phyloP scores from a whole-genome alignment of 108 stramenopile species.

The Nitzschia sp. region DNA sequence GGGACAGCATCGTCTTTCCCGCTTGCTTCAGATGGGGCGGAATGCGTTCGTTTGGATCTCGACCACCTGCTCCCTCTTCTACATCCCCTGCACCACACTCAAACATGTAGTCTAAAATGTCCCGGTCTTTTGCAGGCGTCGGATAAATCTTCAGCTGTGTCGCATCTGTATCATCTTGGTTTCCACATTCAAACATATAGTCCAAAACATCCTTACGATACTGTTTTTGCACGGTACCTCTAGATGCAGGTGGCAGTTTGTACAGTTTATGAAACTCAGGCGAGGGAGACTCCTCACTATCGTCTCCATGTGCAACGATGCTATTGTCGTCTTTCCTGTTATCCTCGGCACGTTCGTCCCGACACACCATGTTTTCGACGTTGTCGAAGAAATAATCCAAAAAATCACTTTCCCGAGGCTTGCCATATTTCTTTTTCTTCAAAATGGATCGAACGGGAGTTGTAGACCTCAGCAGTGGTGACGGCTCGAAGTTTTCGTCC shows the following conservation, averaged over 20 bases:
- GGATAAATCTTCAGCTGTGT: background rate
- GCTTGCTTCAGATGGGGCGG: background rate
- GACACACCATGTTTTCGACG: slow-evolving; percentile 10
- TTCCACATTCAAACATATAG: slow-evolving; percentile 1
- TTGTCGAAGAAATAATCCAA: slow-evolving; percentile 14
- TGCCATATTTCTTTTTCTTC: background rate
- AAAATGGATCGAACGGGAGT: background rate
- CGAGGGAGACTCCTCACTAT: background rate
- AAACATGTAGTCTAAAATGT: slow-evolving; percentile 6
- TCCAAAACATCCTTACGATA: background rate
- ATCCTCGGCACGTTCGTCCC: background rate
- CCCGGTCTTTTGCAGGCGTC: background rate
- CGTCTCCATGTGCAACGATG: too few species aligned
- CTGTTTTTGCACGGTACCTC: background rate
- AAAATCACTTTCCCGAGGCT: background rate
- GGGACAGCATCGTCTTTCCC: background rate
- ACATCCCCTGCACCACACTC: background rate
- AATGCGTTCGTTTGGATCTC: background rate
- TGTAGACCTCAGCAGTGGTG: background rate
- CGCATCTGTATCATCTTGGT: background rate
- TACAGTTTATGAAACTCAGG: background rate
- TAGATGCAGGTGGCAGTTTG: background rate
- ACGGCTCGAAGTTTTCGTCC: background rate
- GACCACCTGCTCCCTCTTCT: background rate
- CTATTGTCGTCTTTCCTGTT: background rate